These are phyloP conservation scores for Pichia sp. DNA, from an alignment of 1,139 yeast genomes.

Conservation along the genomic window DNA sequence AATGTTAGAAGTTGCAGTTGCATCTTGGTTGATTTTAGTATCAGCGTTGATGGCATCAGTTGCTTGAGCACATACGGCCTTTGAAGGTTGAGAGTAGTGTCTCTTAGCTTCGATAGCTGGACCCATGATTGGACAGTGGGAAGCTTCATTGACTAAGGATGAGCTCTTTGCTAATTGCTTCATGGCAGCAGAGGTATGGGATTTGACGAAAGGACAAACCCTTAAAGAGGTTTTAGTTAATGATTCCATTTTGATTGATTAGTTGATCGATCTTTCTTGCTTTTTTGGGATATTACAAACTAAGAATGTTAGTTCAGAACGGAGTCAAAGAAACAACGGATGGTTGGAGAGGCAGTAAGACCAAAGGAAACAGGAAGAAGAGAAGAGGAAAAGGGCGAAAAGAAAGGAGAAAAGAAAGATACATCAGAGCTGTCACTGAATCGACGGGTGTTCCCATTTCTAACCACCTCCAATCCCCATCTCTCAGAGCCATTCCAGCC, in stretches of 20 bases:
- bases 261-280: background rate
- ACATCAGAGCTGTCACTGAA: background rate
- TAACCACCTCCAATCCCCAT: no score
- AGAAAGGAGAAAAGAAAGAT: background rate
- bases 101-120: constrained; percentile 57
- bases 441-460: no score
- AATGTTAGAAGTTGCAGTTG: constrained; percentile 35
- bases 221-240: constrained; percentile 74
- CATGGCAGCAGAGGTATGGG: constrained; percentile 61
- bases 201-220: constrained; percentile 83
- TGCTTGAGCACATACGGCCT: constrained; percentile 52
- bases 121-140: constrained; percentile 86
- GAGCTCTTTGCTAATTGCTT: constrained; percentile 49
- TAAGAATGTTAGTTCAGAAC: no score
- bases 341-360: background rate
- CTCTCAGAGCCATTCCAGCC: no score
- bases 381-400: background rate
- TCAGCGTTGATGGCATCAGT: constrained; percentile 31
- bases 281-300: no score
- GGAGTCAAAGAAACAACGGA: background rate
- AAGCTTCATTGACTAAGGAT: constrained; percentile 60
- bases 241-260: constrained; percentile 62
- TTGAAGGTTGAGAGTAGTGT: constrained; percentile 56
- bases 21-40: constrained; percentile 31
- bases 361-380: background rate